Conservation (phyloP, 1,284 basidiomycete genomes). For the Moesziomyces antarcticus region DNA sequence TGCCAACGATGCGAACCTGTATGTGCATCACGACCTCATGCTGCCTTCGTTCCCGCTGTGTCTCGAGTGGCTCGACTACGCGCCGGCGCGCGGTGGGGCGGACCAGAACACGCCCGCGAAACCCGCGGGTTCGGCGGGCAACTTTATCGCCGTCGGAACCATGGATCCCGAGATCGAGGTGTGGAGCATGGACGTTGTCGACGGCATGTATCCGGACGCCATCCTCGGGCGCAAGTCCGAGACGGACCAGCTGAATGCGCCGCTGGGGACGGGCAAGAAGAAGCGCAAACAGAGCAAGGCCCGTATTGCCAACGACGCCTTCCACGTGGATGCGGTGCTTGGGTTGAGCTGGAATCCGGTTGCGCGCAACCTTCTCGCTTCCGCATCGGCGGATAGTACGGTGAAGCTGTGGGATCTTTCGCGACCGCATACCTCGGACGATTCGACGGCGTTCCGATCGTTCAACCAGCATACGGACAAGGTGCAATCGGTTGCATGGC, state of each 20-base stretch:
- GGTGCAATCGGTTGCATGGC: conserved; percentile 98
- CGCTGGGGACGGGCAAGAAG: conserved; percentile 66
- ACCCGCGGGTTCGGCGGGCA: conserved; percentile 74
- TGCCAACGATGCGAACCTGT: conserved; percentile 75
- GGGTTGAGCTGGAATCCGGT: conserved; percentile 89
- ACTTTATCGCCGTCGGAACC: conserved; percentile 94
- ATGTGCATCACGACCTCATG: conserved; percentile 97
- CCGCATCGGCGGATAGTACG: conserved; percentile 91
- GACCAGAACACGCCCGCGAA: conserved; percentile 35
- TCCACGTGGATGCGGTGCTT: conserved; percentile 95
- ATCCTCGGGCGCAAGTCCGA: conserved; percentile 83
- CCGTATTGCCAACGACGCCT: conserved; percentile 74
- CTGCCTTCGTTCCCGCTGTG: conserved; percentile 97
- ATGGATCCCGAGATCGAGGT: conserved; percentile 99
- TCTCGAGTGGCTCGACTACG: conserved; percentile 98
- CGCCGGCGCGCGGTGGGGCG: conserved; percentile 71
- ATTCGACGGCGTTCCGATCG: conserved; percentile 77
- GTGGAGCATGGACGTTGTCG: conserved; percentile 93
- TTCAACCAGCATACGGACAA: conserved; percentile 90
- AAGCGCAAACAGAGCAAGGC: conserved; percentile 86
- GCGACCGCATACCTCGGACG: conserved; percentile 72
- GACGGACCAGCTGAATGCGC: conserved; percentile 52
- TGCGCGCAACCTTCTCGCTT: conserved; percentile 89
- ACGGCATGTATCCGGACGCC: conserved; percentile 91
- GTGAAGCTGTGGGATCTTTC: conserved; percentile 98